Evolutionary conservation across 2,329 filamentous ascomycete genomes (phyloP), one percentile per base, ranked within the genome.

Genomic region (Fusarium sarcochroum): DNA sequence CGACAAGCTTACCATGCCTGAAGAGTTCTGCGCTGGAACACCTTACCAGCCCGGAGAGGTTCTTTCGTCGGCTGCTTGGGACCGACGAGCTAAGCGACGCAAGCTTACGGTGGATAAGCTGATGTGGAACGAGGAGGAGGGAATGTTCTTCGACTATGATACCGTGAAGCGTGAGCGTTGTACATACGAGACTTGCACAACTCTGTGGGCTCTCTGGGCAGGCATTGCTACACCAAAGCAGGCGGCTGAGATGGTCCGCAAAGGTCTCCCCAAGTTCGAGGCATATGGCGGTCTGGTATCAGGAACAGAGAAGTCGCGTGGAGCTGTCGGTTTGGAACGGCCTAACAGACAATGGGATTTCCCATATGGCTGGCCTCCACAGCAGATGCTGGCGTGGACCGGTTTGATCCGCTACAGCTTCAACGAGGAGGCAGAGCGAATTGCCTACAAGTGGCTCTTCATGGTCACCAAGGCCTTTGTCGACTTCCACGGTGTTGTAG

Each of bases 381-480:
- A 99, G 84, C 96, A 99, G 83, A 98, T 99, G 83, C 88, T 99
- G 41, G 95, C 96, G 1, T 99, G 96, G 96, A 94, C 93, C 2
- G 96, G 94, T 4, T 84, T 99, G 61, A 87, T 94, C 74, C 91
- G 94, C 18, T 99, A 98, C 77, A 94, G 94, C 55, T 98, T 97
- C 77, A 90, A 91, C 27, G 92, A 95, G 23, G 94, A 98, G 65
- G 94, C 94, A 3, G 92, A 97, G 81, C 86, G 94, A 34, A 82
- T 99, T 68, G 92, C 93, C 1, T 99, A 99, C 81, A 94, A 96
- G 80, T 99, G 96, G 96, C 83, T 98, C 53, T 97, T 94, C 79
- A 98, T 98, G 95, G 94, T 98, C 75, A 98, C 93, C 60, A 98
- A 97, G 81, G 94, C 96, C 1, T 98, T 98, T 82, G 94, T 98